These are phyloP conservation scores for Coemansia javaensis DNA, from an alignment of 192 early-diverging fungal species.

Conservation along the genomic window DNA sequence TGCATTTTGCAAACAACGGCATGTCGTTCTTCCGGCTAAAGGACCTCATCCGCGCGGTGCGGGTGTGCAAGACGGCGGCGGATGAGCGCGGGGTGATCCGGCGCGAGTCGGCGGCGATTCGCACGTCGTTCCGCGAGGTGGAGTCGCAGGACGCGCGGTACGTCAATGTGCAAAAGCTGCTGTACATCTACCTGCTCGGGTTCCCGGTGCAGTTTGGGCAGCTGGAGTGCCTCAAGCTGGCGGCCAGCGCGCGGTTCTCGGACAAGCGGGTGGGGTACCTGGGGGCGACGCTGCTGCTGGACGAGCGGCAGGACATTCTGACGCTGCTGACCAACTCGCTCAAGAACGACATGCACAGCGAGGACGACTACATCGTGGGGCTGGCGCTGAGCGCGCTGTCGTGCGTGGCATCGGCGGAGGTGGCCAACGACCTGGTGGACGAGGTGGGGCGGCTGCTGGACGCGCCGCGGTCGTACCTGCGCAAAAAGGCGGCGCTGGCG, in stretches of 20 bases:
- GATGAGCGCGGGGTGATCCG: conserved; percentile 98
- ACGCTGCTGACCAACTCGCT: conserved; percentile 97
- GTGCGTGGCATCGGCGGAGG: conserved; percentile 94
- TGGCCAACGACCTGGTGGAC: conserved; percentile 86
- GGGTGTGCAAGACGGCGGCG: conserved; percentile 96
- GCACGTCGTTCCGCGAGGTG: conserved; percentile 96
- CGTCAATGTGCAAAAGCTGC: conserved; percentile 92
- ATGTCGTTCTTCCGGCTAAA: conserved; percentile 54
- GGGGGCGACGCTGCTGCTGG: conserved; percentile 94
- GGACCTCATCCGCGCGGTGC: conserved; percentile 96
- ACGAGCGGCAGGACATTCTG: conserved; percentile 96
- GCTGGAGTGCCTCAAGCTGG: conserved; percentile 98
- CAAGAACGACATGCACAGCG: conserved; percentile 92
- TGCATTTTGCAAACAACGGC: too few species aligned
- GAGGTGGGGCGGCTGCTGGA: conserved; percentile 92
- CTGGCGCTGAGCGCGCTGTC: conserved; percentile 94
- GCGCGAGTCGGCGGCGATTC: conserved; percentile 90
- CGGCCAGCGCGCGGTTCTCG: conserved; percentile 85
- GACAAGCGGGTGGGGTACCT: conserved; percentile 99
- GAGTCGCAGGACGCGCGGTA: conserved; percentile 80
- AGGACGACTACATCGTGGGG: conserved; percentile 95
- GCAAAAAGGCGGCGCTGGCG: conserved; percentile 97
- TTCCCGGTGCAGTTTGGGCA: conserved; percentile 99
- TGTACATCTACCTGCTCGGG: conserved; percentile 98
- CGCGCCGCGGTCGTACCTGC: conserved; percentile 86